phyloP scores from a whole-genome alignment of 805 yeast genomes.

The Peterozyma toletana region DNA sequence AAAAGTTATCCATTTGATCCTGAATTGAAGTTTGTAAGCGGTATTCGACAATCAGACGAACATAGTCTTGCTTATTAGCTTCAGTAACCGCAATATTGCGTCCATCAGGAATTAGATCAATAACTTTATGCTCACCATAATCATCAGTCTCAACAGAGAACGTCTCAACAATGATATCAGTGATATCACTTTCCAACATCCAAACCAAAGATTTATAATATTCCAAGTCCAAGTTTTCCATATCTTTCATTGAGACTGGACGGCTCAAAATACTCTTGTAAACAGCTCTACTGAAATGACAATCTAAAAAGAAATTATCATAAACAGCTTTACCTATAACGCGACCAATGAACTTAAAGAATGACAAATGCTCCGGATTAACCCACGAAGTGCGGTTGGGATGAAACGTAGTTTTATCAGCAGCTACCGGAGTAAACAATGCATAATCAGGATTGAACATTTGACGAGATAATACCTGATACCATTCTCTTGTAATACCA shows the following conservation, averaged over 20 bases:
- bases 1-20: conserved; percentile 81
- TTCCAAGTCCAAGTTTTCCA: conserved; percentile 89
- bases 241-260: conserved; percentile 79
- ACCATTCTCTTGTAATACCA: conserved; percentile 97
- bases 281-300: conserved; percentile 93
- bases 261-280: conserved; percentile 80
- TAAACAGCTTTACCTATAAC: conserved; percentile 90
- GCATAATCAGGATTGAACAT: conserved; percentile 97
- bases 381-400: conserved; percentile 90
- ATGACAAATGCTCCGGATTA: conserved; percentile 87
- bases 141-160: conserved; percentile 92
- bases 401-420: conserved; percentile 91
- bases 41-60: conserved; percentile 78
- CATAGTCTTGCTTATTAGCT: conserved; percentile 85
- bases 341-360: conserved; percentile 91
- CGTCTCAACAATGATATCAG: conserved; percentile 91
- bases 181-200: conserved; percentile 96
- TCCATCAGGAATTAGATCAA: conserved; percentile 82
- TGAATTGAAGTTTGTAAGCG: conserved; percentile 74
- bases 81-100: conserved; percentile 82
- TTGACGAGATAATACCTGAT: conserved; percentile 85
- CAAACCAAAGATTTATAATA: conserved; percentile 88
- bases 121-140: conserved; percentile 79
- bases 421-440: conserved; percentile 80
- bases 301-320: conserved; percentile 81